Percentiles rank a stretch among this genome's conserved stretches.
phyloP scores from a whole-genome alignment of 1,139 yeast genomes.

The Hyphopichia khmerensis region DNA sequence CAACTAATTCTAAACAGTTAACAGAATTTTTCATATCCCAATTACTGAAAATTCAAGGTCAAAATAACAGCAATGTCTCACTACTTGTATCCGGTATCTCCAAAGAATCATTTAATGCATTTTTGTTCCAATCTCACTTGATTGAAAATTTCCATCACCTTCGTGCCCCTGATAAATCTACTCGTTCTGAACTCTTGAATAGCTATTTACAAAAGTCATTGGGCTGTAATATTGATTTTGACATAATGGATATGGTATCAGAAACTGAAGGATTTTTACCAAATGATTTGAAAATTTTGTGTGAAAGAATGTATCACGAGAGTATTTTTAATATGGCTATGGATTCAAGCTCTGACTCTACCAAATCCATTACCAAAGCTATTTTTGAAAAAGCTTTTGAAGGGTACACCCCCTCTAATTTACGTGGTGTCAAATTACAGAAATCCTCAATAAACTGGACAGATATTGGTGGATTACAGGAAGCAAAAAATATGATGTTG shows the following conservation, averaged over 20 bases:
- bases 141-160: conserved; percentile 64
- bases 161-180: conserved; percentile 67
- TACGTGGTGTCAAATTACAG: conserved; percentile 84
- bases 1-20: conserved; percentile 57
- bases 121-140: conserved; percentile 66
- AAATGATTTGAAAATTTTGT: conserved; percentile 68
- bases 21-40: conserved; percentile 46
- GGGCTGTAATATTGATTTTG: conserved; percentile 39
- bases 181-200: conserved; percentile 53
- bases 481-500: conserved; percentile 70
- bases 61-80: conserved; percentile 46
- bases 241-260: conserved; percentile 66
- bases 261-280: conserved; percentile 93
- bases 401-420: conserved; percentile 75
- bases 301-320: conserved; percentile 76
- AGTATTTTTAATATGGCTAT: conserved; percentile 36
- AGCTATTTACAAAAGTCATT: conserved; percentile 40
- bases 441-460: conserved; percentile 76
- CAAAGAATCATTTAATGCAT: conserved; percentile 63
- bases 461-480: conserved; percentile 84
- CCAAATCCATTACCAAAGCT: conserved; percentile 18
- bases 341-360: conserved; percentile 9
- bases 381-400: conserved; percentile 59
- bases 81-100: conserved; percentile 60
- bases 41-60: conserved; percentile 39